Percentiles rank a stretch among this genome's conserved stretches.
These are phyloP conservation scores for Scutellaria baicalensis DNA, from an alignment of 257 asterid genomes.

Conservation along the genomic window DNA sequence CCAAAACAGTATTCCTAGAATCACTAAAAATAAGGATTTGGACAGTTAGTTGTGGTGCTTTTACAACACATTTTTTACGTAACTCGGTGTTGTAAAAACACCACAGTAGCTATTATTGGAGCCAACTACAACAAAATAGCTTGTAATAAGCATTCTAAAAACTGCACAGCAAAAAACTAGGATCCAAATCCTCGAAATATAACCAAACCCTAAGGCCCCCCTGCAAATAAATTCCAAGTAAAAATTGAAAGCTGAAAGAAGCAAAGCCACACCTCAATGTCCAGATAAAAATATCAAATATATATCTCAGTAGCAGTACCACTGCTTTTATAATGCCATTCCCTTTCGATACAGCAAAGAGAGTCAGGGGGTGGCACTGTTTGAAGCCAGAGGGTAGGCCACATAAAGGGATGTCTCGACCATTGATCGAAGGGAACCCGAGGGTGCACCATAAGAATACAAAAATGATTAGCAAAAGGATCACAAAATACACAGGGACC, in stretches of 20 bases:
- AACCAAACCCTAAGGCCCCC: too few relatives aligned
- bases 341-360: conserved; percentile 22
- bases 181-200: too few relatives aligned
- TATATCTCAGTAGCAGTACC: conserved; percentile 11
- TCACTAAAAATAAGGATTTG: too few relatives aligned
- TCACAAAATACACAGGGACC: conserved; percentile 34
- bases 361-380: conserved; percentile 5
- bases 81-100: too few relatives aligned
- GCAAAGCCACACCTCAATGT: not conserved
- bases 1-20: too few relatives aligned
- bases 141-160: too few relatives aligned
- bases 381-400: conserved; percentile 23
- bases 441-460: conserved; percentile 11
- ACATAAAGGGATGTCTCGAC: conserved; percentile 21
- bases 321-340: conserved; percentile 11
- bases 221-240: too few relatives aligned
- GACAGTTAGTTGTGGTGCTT: too few relatives aligned
- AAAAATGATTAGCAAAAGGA: conserved; percentile 12
- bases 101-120: too few relatives aligned
- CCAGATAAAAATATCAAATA: conserved; percentile 6
- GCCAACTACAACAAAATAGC: too few relatives aligned
- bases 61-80: too few relatives aligned
- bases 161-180: too few relatives aligned
- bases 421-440: not conserved
- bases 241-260: conserved; percentile 1